These are phyloP conservation scores for Aspergillus avenaceus DNA, from an alignment of 495 filamentous ascomycete genomes.

Conservation along the genomic window DNA sequence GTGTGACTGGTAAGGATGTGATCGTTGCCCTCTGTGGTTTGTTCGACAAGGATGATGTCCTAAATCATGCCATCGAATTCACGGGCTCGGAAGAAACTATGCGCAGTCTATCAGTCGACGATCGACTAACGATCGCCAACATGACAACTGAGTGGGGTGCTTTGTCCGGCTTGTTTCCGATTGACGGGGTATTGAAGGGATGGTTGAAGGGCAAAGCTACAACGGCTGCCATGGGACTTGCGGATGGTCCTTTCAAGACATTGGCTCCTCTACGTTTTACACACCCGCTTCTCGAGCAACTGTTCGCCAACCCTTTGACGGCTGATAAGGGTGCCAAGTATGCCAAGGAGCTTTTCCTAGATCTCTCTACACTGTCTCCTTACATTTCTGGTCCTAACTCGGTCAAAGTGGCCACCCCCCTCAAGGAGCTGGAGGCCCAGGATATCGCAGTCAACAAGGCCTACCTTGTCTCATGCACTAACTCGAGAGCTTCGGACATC, in stretches of 20 bases:
- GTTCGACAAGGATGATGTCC: conserved; percentile 84
- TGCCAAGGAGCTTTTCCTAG: conserved; percentile 71
- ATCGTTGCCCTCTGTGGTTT: conserved; percentile 86
- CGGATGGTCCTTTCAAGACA: conserved; percentile 35
- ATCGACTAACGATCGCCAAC: conserved; percentile 81
- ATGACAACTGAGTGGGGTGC: conserved; percentile 98
- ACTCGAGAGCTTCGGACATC: conserved; percentile 78
- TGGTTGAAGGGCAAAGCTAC: conserved; percentile 81
- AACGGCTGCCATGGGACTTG: conserved; percentile 51
- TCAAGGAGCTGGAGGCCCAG: conserved; percentile 66
- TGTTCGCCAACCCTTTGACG: conserved; percentile 59
- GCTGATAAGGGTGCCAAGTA: conserved; percentile 80
- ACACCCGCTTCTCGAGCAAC: conserved; percentile 65
- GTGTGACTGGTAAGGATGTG: conserved; percentile 93
- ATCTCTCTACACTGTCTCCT: conserved; percentile 80
- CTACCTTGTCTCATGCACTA: conserved; percentile 91
- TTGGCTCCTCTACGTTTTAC: conserved; percentile 52
- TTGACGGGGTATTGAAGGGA: conserved; percentile 65
- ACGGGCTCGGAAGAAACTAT: conserved; percentile 76
- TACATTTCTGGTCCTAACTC: conserved; percentile 90
- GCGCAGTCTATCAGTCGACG: conserved; percentile 67
- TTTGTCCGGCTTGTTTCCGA: conserved; percentile 76
- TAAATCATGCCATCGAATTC: conserved; percentile 94
- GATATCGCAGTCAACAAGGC: conserved; percentile 78
- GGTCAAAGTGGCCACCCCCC: conserved; percentile 76